Base-by-base conservation (phyloP, 139 green algal species). In the Axilococcus clingmanii region DNA sequence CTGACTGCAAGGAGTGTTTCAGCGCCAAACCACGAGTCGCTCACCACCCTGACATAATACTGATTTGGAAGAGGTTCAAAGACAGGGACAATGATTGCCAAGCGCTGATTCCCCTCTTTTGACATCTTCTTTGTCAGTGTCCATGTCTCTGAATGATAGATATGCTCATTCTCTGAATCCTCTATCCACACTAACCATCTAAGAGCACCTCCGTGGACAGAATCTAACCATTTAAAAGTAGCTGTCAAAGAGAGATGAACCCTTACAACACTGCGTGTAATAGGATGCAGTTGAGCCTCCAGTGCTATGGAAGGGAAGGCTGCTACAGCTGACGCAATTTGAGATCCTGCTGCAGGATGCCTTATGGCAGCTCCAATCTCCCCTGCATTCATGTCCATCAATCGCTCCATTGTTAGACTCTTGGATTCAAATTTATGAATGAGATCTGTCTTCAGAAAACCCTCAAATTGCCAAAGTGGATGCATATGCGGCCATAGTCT, bases 81-180 rank as follows among this genome's bases (percentile, higher is more conserved):
- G 47, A 98, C 88, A 37, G 91, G 91, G 50, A 98, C 95, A 37
- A 84, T 94, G 75, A 98, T 97, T 27, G 72, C 68, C 30, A 97
- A 46, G 22, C 59, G 66, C 55, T 94, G 84, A 14, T 53, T 40
- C 7, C 63, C 57, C 51, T 89, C 74, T 7, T 61, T 56, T 59
- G 69, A 74, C 77, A 89, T 87, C 52, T 89, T 88, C 57, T 91
- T 91, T 20, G 80, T 93, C 45, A 96, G 72, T 41, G 68, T 69
- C 79, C 91, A 96, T 5, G 66, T 71, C 76, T 96, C 84, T 30
- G 49, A 77, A 72, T 96, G 87, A 65, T 96, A 96, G 37, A 97
- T 93, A 72, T 83, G 76, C 59, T 97, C 89, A 47, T 84, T 94
- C 14, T 80, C 71, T 1, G 68, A 65, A 76, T 99, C 92, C 71